Conservation (phyloP, 2,329 filamentous ascomycete species). For the Alternaria sp. region DNA sequence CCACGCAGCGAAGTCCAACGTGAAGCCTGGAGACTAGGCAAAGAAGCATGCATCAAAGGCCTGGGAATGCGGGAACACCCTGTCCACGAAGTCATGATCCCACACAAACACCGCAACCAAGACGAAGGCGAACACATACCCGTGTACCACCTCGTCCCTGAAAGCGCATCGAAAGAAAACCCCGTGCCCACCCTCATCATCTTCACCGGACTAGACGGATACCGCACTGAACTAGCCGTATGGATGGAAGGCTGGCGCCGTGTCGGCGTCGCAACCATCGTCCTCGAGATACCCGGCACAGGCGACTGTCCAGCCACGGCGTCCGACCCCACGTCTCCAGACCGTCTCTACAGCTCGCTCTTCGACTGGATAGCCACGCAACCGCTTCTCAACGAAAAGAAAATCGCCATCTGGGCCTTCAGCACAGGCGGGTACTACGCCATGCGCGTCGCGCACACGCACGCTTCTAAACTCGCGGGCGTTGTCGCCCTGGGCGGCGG, state of each 20-base stretch:
- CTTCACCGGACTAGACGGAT: slow-evolving; percentile 65
- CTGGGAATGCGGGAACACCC: slow-evolving; percentile 56
- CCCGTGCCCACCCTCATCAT: slow-evolving; percentile 62
- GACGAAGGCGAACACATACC: slow-evolving; percentile 65
- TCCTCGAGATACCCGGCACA: slow-evolving; percentile 65
- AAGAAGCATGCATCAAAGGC: slow-evolving; percentile 66
- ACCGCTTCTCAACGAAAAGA: slow-evolving; percentile 55
- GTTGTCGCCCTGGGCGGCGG: slow-evolving; percentile 63
- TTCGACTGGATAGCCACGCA: slow-evolving; percentile 62
- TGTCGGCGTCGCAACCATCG: slow-evolving; percentile 56
- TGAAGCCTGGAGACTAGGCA: slow-evolving; percentile 69
- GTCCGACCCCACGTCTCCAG: slow-evolving; percentile 56
- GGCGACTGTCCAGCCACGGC: slow-evolving; percentile 61
- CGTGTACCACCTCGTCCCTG: slow-evolving; percentile 69
- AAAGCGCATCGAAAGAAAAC: slow-evolving; percentile 48
- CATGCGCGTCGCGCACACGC: slow-evolving; percentile 64
- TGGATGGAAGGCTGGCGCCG: slow-evolving; percentile 59
- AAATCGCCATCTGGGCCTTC: slow-evolving; percentile 62
- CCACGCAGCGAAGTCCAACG: slow-evolving; percentile 59
- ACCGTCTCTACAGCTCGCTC: slow-evolving; percentile 61
- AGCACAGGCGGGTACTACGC: slow-evolving; percentile 66
- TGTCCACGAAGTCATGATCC: slow-evolving; percentile 66
- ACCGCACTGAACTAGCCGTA: slow-evolving; percentile 62
- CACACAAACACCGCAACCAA: slow-evolving; percentile 59
- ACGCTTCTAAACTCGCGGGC: slow-evolving; percentile 58